These are phyloP conservation scores for Radiomyces spectabilis DNA, from an alignment of 192 early-diverging fungal species.

Conservation along the genomic window DNA sequence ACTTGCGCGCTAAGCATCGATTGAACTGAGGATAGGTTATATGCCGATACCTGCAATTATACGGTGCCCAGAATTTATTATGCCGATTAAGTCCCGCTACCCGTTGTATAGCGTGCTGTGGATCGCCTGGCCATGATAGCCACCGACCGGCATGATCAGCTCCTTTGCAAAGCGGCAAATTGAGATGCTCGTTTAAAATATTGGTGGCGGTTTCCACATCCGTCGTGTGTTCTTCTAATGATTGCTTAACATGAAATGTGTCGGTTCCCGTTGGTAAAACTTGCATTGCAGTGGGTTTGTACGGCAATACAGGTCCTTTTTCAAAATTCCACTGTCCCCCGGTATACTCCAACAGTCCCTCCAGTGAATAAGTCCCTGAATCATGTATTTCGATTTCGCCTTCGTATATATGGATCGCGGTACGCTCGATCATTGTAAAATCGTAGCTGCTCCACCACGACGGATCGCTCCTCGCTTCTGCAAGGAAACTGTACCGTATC, in stretches of 20 bases:
- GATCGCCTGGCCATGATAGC: constrained; percentile 10
- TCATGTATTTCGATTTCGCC: constrained; percentile 34
- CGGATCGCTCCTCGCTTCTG: neutral
- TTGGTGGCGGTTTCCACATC: neutral
- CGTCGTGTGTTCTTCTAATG: neutral
- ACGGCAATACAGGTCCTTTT: constrained; percentile 19
- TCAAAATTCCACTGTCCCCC: constrained; percentile 44
- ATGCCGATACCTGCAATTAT: constrained; percentile 31
- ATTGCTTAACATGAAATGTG: neutral
- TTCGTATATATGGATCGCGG: constrained; percentile 40
- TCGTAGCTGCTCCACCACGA: constrained; percentile 2
- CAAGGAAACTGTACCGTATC: neutral
- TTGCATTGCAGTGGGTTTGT: constrained; percentile 23
- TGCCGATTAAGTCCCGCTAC: constrained; percentile 24
- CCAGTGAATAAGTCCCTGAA: constrained; percentile 24
- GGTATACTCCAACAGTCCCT: constrained; percentile 32
- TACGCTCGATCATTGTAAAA: constrained; percentile 3
- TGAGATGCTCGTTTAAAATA: constrained; percentile 21
- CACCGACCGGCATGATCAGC: constrained; percentile 34
- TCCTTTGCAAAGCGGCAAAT: constrained; percentile 35
- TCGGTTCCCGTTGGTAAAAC: constrained; percentile 8
- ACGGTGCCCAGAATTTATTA: constrained; percentile 39
- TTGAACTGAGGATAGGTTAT: constrained; percentile 30
- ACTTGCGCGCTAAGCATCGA: constrained; percentile 19
- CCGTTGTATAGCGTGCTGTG: constrained; percentile 1